Evolutionary conservation across 2,329 filamentous ascomycete genomes (phyloP).

Genomic region (Coniochaeta prunicola): DNA sequence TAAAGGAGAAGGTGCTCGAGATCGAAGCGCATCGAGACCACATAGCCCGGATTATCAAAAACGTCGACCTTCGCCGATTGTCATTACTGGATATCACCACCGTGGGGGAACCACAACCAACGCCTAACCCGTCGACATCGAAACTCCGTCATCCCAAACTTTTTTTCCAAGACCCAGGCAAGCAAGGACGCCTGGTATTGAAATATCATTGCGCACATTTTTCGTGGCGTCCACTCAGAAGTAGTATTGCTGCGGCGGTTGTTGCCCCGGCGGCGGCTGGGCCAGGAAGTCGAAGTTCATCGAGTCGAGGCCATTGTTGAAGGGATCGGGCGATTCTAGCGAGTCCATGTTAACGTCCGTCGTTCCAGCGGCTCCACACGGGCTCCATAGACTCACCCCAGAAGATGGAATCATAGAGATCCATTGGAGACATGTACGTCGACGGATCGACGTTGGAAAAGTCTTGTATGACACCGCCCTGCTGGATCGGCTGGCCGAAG

Average conservation of each 20-base stretch:
- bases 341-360: conserved; percentile 3
- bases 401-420: conserved; percentile 61
- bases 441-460: conserved; percentile 45
- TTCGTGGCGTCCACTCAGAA: conserved; percentile 29
- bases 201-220: neutral
- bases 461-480: conserved; percentile 29
- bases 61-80: too few species aligned
- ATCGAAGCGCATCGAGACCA: too few species aligned
- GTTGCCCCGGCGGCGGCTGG: conserved; percentile 51
- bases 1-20: too few species aligned
- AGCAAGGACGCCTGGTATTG: too few species aligned
- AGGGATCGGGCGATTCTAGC: conserved; percentile 51
- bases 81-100: too few species aligned
- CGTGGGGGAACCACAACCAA: too few species aligned
- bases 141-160: neutral
- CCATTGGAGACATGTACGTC: conserved; percentile 58
- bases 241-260: conserved; percentile 47
- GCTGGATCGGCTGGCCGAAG: neutral
- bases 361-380: neutral
- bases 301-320: conserved; percentile 46
- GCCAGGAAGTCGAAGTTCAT: conserved; percentile 56
- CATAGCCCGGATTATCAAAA: too few species aligned
- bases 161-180: neutral
- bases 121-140: neutral
- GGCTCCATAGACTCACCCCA: conserved; percentile 42